phyloP scores from a whole-genome alignment of 139 green algal genomes.

The Asterochloris sp. region DNA sequence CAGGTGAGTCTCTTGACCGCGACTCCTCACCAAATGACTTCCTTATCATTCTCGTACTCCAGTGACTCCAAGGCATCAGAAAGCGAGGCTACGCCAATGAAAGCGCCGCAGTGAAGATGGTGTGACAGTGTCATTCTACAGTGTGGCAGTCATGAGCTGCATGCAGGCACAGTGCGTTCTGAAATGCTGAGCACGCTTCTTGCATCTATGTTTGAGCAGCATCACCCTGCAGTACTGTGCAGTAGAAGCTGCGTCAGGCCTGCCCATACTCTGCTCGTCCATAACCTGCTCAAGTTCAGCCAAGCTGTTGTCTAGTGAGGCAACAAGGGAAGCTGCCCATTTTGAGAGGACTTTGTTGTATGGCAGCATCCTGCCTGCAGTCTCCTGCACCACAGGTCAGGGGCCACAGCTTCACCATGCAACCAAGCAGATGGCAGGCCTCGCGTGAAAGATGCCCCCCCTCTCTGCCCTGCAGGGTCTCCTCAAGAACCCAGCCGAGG shows the following conservation, averaged over 20 bases:
- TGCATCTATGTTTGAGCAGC: too few species aligned
- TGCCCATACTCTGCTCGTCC: too few species aligned
- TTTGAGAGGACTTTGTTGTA: not conserved
- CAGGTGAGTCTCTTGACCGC: slow-evolving; percentile 19
- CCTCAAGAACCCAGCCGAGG: slow-evolving; percentile 50
- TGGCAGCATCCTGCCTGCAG: not conserved
- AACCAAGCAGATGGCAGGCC: not conserved
- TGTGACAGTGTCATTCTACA: too few species aligned
- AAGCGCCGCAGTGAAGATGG: too few species aligned
- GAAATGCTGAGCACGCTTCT: too few species aligned
- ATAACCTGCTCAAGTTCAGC: too few species aligned
- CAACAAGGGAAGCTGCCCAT: not conserved
- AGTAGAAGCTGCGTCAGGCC: too few species aligned
- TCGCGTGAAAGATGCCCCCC: not conserved
- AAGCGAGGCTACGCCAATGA: not conserved
- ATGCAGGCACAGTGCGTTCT: too few species aligned
- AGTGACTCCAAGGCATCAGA: too few species aligned
- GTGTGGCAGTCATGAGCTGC: too few species aligned
- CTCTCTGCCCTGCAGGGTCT: slow-evolving; percentile 44
- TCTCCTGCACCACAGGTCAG: too few species aligned
- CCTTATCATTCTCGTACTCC: not conserved
- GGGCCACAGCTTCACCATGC: not conserved
- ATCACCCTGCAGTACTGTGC: too few species aligned
- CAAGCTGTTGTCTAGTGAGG: not conserved
- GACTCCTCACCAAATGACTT: not conserved